Evolutionary conservation across 306 rosid species (phyloP), one percentile per base, ranked within the genome.

Genomic region (Canavalia gladiata): DNA sequence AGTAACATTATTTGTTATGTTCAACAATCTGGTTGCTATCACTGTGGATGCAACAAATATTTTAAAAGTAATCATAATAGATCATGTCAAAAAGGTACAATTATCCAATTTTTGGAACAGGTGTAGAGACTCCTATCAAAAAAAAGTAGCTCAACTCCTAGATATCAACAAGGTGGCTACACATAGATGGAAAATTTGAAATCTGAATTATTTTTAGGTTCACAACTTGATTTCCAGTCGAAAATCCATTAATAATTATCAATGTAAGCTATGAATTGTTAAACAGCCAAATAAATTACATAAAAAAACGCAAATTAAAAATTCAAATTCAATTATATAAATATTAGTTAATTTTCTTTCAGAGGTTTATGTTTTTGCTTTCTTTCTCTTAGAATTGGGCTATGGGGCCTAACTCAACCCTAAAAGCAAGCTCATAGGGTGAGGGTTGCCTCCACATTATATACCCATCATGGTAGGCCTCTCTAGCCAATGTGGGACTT

Each of bases 181-280:
- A 12, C 41, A 39, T 41, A 13, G 56, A 55, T 25, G 39, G 28
- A 54, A 54, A 55, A 11, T 0, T 29, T 7, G 10, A 54, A 69
- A 46, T 57, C 13, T 57, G 77, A 13, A 55, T 55, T 68, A 78
- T 45, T 78, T 54, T 78, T 54, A 68, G 6, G 68, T 43, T 41
- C 39, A 64, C 39, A 45, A 58, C 52, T 55, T 55, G n/a, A 51
- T 45, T 67, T 43, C 55, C 13, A 43, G 4, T 8, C 28, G 50
- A 34, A 68, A 45, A 71, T 28, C 30, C 58, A 75, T 58, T 58
- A 31, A 59, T 30, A 29, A 59, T 4, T 28, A 71, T 37, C 39
- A 57, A 57, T 3, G 56, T 56, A 18, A 58, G 55, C 50, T 70
- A 25, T 11, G 54, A 71, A 59, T 79, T 71, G 25, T 65, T 59